Base-by-base conservation (phyloP, 2,329 filamentous ascomycete species). In the Neonectria punicea region DNA sequence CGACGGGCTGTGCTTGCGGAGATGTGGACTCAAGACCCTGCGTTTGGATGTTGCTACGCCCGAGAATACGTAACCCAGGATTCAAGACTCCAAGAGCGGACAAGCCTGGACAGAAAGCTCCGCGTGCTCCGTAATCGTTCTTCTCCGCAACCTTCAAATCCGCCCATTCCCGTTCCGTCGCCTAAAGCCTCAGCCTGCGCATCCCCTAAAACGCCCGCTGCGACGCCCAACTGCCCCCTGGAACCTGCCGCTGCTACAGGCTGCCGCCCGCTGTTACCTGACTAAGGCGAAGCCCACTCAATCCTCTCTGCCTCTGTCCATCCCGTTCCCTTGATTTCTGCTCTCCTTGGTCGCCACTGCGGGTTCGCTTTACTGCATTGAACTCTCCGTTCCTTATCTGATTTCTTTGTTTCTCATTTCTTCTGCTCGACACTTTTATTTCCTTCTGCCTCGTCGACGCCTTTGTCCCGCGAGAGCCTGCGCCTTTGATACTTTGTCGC, bases 301-400 rank as follows among this genome's bases (percentile, higher is more conserved):
- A 50, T 49, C 43, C 47, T 25, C 22, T 22, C 43, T 53, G 53
- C 16, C 53, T 30, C 53, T 30, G 30, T 30, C 30, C 44, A n/a
- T 5, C 43, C 16, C 41, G 30, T 68, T 74, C 72, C 69, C 68
- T 74, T 56, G 41, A 53, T 20, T 55, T 62, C 69, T 56, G 36
- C 61, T 49, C 59, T 28, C 53, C 60, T 69, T 60, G 53, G 57
- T 49, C 34, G 57, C 65, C 66, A 55, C 55, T 44, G 69, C 46
- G 34, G 58, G 30, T 22, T 47, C 18, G 39, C 39, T 59, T 25
- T 25, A 2, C 25, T 63, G 63, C 69, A 59, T 67, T 61, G 43
- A 53, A 62, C 50, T 10, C 58, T 56, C 53, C 62, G 57, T 63
- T 67, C 58, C 49, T 54, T 56, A 53, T 49, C 8, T 58, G 51